Base-by-base conservation (phyloP, 2,329 filamentous ascomycete genomes). In the Simplicillium aogashimaense region DNA sequence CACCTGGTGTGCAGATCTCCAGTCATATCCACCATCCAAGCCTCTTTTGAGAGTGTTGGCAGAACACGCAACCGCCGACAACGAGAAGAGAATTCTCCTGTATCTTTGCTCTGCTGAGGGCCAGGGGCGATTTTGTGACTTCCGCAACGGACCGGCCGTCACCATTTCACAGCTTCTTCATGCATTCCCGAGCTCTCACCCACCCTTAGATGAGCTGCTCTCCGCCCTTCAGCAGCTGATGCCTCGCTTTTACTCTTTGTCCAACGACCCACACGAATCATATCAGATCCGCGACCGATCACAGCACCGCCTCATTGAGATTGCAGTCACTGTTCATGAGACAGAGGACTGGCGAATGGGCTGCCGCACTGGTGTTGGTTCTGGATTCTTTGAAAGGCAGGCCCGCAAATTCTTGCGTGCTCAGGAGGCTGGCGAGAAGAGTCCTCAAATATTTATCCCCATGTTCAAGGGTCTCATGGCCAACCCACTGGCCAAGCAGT, bases 391-490 rank as follows among this genome's bases (percentile, higher is more conserved):
- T 53, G 89, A 97, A 63, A 80, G 87, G 28, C 75, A 94, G 53
- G 89, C 92, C 0, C 72, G 73, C 31, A 72, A 74, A 48, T 84
- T 85, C 56, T 73, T 90, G 50, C 72, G 75, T 12, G 79, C 83
- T 1, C 78, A 86, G 56, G 64, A 70, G 29, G 64, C 70, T 2
- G 83, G 82, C 36, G 68, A 74, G 40, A 60, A 61, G 45, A 58
- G 64, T 37, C 70, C 64, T 3, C 76, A 87, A 49, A 56, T 97
- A 13, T 80, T 86, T 50, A 70, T 97, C 5, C 92, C 92, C 52
- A 95, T 98, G 86, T 98, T 98, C 76, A 88, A 94, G 55, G 92
- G 92, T 1, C 71, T 98, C 34, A 98, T 98, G 92, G 82, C 88
- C 45, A 98, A 98, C 60, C 92, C 92, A 1, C 74, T 98, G 2